A percentile compares a stretch with the other conserved stretches of the same genome.
Conservation (phyloP, 2,329 filamentous ascomycete species). For the Trichoderma atrobrunneum region DNA sequence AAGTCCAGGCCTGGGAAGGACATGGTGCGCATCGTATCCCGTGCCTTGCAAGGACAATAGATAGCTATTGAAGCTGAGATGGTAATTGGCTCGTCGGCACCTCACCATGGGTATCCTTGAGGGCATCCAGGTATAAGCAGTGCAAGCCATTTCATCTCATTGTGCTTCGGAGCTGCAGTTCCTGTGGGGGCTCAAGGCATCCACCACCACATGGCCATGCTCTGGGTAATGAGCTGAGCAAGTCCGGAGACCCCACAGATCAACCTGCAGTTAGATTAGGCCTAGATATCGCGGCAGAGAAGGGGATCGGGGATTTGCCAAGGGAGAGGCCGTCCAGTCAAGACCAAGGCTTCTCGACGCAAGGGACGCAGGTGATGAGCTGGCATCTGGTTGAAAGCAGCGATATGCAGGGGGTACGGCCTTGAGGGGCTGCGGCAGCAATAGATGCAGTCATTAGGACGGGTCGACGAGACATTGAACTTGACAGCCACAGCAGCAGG, state of each 20-base stretch:
- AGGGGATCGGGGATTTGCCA: not conserved
- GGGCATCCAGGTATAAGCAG: not conserved
- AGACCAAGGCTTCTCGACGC: not conserved
- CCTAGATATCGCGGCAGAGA: not conserved
- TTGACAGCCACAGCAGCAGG: not conserved
- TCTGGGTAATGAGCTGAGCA: slow-evolving; percentile 1
- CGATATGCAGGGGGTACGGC: not conserved
- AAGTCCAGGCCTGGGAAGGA: not conserved
- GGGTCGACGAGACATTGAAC: not conserved
- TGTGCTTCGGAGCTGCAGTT: not conserved
- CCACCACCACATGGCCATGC: slow-evolving; percentile 11
- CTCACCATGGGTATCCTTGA: not conserved
- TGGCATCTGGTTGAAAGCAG: not conserved
- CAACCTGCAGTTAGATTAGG: slow-evolving; percentile 7
- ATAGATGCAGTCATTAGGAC: not conserved
- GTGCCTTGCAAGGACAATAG: not conserved
- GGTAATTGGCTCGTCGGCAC: not conserved
- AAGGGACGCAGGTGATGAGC: slow-evolving; percentile 6
- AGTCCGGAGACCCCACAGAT: slow-evolving; percentile 13
- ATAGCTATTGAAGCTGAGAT: not conserved
- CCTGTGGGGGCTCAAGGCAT: not conserved
- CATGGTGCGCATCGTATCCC: not conserved
- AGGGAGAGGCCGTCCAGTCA: not conserved
- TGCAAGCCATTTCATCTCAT: slow-evolving; percentile 3
- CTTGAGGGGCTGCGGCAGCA: not conserved